These are phyloP conservation scores for Phalaenopsis equestris DNA, from an alignment of 106 monocot genomes.

Conservation along the genomic window DNA sequence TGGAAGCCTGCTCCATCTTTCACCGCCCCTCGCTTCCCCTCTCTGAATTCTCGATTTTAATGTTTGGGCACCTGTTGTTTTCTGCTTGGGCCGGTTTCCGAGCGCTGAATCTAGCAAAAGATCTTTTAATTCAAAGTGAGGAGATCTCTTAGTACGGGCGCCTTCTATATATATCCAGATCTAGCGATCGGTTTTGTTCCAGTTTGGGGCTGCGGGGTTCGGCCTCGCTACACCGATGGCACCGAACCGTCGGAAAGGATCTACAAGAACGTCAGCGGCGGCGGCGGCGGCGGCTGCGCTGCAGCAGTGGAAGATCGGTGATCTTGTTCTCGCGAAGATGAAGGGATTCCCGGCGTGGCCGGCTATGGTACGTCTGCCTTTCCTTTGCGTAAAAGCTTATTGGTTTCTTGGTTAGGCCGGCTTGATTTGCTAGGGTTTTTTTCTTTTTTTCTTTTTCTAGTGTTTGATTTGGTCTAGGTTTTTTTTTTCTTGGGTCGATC, in stretches of 20 bases:
- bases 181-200: conserved; percentile 23
- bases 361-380: conserved; percentile 47
- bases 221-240: conserved; percentile 52
- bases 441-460: background rate
- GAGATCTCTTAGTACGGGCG: background rate
- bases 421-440: conserved; percentile 3
- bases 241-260: conserved; percentile 61
- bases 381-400: background rate
- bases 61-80: background rate
- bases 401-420: background rate
- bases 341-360: conserved; percentile 99
- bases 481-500: background rate
- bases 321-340: conserved; percentile 98
- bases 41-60: background rate
- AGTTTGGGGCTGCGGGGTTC: conserved; percentile 12
- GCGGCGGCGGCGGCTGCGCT: conserved; percentile 35
- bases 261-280: conserved; percentile 36
- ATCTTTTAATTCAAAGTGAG: background rate
- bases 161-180: conserved; percentile 6
- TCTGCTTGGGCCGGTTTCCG: background rate
- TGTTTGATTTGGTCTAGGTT: background rate
- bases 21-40: background rate
- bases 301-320: conserved; percentile 96
- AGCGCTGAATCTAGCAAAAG: conserved; percentile 1
- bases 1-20: background rate